These are phyloP conservation scores for Dioscorea alata DNA, from an alignment of 106 monocot species.

Conservation along the genomic window DNA sequence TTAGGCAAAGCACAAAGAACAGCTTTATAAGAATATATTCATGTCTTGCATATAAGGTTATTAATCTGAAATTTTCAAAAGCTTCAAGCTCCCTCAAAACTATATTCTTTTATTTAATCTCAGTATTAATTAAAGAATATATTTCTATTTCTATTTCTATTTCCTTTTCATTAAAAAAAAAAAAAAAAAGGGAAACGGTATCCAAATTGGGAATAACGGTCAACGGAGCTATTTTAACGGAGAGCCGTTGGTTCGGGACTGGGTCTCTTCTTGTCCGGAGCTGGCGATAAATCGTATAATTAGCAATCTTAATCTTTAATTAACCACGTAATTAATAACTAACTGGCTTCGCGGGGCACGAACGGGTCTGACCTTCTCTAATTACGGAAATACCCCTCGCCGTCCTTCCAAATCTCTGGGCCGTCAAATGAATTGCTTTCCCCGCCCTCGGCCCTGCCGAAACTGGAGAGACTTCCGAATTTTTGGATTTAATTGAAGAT, in stretches of 20 bases:
- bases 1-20: too few species aligned
- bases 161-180: too few species aligned
- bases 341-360: not conserved
- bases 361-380: not conserved
- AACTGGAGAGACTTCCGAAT: not conserved
- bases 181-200: too few species aligned
- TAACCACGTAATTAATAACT: too few species aligned
- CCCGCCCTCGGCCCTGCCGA: not conserved
- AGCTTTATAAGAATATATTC: constrained; percentile 2
- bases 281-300: not conserved
- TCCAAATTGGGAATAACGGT: not conserved
- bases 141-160: too few species aligned
- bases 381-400: not conserved
- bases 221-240: not conserved
- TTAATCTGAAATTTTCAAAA: not conserved
- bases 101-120: too few species aligned
- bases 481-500: not conserved
- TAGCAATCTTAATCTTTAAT: too few species aligned
- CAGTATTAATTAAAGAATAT: too few species aligned
- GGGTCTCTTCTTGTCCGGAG: not conserved
- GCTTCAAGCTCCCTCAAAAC: too few species aligned
- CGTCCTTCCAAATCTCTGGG: too few species aligned
- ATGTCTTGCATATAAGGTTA: not conserved
- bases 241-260: not conserved
- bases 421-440: not conserved